These are phyloP conservation scores for Cyclotella sp. DNA, from an alignment of 108 stramenopile species.

Conservation along the genomic window DNA sequence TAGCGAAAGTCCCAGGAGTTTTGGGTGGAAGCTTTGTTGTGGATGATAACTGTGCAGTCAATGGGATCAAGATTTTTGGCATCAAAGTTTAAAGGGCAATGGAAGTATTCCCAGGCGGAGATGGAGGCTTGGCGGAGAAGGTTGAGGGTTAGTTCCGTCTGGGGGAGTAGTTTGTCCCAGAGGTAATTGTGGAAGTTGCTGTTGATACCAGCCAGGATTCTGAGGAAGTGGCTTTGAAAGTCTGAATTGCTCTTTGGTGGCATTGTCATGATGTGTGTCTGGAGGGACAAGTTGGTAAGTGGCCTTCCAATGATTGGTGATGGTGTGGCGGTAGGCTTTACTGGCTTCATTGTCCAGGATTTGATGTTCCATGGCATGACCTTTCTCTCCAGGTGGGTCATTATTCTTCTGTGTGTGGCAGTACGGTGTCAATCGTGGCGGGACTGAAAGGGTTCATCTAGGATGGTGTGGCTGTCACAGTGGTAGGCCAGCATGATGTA, in stretches of 20 bases:
- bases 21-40: not conserved
- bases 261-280: not conserved
- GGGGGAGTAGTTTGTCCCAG: not conserved
- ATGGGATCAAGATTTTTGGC: not conserved
- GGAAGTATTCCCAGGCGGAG: not conserved
- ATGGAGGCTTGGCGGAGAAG: not conserved
- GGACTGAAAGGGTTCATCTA: not conserved
- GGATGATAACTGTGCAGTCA: no score
- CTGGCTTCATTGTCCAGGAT: not conserved
- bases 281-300: not conserved
- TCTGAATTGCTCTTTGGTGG: not conserved
- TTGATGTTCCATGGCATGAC: not conserved
- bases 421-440: not conserved
- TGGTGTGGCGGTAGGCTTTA: not conserved
- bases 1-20: not conserved
- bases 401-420: not conserved
- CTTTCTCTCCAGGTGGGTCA: not conserved
- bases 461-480: not conserved
- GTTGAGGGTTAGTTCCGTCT: not conserved
- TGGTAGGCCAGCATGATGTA: constrained; percentile 6
- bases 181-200: not conserved
- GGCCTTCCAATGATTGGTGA: not conserved
- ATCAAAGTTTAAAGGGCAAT: not conserved
- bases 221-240: not conserved
- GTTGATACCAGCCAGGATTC: no score